These are phyloP conservation scores for Coemansia sp. DNA, from an alignment of 192 early-diverging fungal species.

Conservation along the genomic window DNA sequence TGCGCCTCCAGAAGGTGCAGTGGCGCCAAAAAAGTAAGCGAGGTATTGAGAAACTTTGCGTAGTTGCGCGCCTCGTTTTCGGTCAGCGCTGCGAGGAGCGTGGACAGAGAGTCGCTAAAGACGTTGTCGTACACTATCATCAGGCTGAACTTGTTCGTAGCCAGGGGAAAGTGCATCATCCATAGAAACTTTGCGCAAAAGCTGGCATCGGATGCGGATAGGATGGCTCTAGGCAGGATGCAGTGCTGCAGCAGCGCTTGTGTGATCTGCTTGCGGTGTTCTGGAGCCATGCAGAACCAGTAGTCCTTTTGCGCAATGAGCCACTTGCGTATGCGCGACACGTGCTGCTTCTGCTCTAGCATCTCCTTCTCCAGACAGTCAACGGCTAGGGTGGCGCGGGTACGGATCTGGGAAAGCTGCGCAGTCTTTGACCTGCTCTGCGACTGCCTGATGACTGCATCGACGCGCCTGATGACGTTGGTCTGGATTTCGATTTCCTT, in stretches of 20 bases:
- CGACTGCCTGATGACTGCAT: constrained; percentile 17
- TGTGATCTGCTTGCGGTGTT: constrained; percentile 27
- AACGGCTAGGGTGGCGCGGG: constrained; percentile 21
- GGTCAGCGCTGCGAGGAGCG: constrained; percentile 37
- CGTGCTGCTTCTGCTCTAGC: constrained; percentile 35
- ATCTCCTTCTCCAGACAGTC: constrained; percentile 37
- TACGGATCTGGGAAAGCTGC: constrained; percentile 19
- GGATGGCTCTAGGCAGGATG: constrained; percentile 36
- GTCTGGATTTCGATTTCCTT: constrained; percentile 31
- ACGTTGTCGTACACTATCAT: constrained; percentile 46
- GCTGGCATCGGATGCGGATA: constrained; percentile 43
- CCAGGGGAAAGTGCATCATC: constrained; percentile 51
- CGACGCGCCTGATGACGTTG: constrained; percentile 31
- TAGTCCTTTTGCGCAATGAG: constrained; percentile 51
- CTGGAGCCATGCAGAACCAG: constrained; percentile 49
- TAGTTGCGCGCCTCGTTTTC: constrained; percentile 47
- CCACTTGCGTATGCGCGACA: constrained; percentile 43
- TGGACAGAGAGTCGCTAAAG: constrained; percentile 29
- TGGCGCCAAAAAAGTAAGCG: constrained; percentile 33
- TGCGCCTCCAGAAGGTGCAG: constrained; percentile 18
- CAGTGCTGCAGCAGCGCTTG: constrained; percentile 48
- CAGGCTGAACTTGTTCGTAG: constrained; percentile 51
- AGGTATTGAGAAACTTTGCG: constrained; percentile 36
- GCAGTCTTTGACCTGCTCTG: constrained; percentile 23
- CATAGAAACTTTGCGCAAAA: constrained; percentile 50